Base-by-base conservation (phyloP, 306 rosid genomes). In the Rosa lucieae region DNA sequence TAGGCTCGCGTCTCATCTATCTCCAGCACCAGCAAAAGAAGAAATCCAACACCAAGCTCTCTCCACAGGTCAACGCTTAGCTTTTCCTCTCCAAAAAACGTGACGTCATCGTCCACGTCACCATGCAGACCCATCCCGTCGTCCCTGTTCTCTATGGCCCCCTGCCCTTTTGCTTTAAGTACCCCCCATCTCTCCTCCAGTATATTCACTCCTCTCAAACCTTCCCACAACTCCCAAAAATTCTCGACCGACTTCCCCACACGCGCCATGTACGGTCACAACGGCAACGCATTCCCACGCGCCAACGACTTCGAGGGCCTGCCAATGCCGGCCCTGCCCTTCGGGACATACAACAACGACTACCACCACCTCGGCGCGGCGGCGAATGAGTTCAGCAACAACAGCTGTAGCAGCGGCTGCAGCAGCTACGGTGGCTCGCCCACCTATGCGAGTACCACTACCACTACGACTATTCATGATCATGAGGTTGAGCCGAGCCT, bases 91-190 rank as follows among this genome's bases (percentile, higher is more conserved):
- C 56, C 21, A 35, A 39, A 0, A 0, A 65, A 1, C 21, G 18
- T 86, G 86, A 86, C 92, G 83, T 89, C 90, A 94, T 72, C 75
- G 10, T 82, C 86, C 94, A 84, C 94, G 89, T 89, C 95, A 90
- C 37, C 65, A 5, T 65, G 74, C 71, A 77, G 59, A 44, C 79
- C 10, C 35, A 40, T 76, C 79, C 53, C 77, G 14, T 65, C 58
- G 5, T 71, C 17, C 37, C 81, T 20, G 47, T 67, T 51, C 39
- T 47, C 40, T 12, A 3, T 72, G 52, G 39, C 32, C 49, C 76
- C 76, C 35, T 13, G 8, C 47, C 69, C 15, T 29, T 75, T n/a
- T 21, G 32, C 77, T 68, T 10, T 92, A 92, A 87, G 89, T 88
- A 87, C 84, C 59, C 12, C 35, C 14, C 6, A 17, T 13, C 14